A percentile compares a stretch with the other conserved stretches of the same genome.
These are phyloP conservation scores for Alternaria sp. DNA, from an alignment of 2,329 filamentous ascomycete species.

Conservation along the genomic window DNA sequence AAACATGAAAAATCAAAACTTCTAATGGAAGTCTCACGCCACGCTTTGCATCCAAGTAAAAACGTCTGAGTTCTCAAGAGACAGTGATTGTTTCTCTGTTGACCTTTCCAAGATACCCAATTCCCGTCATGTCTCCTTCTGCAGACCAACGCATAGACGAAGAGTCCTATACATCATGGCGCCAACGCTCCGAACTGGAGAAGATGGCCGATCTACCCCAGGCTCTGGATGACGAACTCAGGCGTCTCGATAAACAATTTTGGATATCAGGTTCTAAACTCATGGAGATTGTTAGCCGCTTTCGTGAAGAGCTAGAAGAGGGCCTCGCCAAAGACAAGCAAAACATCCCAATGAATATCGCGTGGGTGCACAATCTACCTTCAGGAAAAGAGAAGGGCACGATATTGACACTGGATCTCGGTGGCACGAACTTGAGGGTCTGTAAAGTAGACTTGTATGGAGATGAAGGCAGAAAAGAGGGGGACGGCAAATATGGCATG, in stretches of 20 bases:
- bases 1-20: not conserved
- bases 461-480: constrained; percentile 75
- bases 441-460: constrained; percentile 91
- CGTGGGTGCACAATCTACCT: constrained; percentile 92
- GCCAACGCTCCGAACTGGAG: constrained; percentile 31
- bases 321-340: constrained; percentile 30
- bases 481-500: constrained; percentile 69
- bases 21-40: not conserved
- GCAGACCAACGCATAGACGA: constrained; percentile 20
- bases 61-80: not conserved
- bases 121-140: constrained; percentile 23
- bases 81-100: not conserved
- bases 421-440: constrained; percentile 92
- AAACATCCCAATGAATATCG: constrained; percentile 84
- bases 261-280: constrained; percentile 35
- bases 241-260: constrained; percentile 35
- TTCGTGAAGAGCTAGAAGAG: constrained; percentile 38
- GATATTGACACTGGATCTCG: constrained; percentile 92
- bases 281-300: constrained; percentile 35
- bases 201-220: constrained; percentile 29
- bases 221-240: constrained; percentile 32
- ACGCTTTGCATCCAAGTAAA: not conserved
- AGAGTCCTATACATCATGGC: constrained; percentile 28
- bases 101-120: not conserved
- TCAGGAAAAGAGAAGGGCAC: constrained; percentile 87